A percentile compares a stretch with the other conserved stretches of the same genome.
Conservation (phyloP, 345 rosid species). For the Corymbia maculata region DNA sequence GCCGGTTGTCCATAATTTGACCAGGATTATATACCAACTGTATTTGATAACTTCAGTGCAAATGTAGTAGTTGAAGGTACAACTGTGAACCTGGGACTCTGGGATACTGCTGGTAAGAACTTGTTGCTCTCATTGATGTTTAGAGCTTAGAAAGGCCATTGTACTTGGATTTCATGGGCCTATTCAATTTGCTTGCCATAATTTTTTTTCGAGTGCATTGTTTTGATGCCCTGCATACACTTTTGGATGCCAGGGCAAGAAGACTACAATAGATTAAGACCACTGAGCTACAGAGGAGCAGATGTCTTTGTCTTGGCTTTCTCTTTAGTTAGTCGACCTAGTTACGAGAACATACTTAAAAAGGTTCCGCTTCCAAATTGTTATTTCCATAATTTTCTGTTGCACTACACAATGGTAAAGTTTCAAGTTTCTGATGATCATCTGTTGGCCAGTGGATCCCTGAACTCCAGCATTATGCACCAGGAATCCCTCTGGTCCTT, state of each 20-base stretch:
- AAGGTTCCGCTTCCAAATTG: slow-evolving; percentile 38
- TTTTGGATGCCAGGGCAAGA: slow-evolving; percentile 65
- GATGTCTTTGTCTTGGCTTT: slow-evolving; percentile 95
- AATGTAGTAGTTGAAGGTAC: slow-evolving; percentile 88
- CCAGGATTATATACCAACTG: slow-evolving; percentile 97
- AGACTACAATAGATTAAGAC: slow-evolving; percentile 93
- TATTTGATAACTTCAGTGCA: slow-evolving; percentile 97
- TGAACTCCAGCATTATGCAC: slow-evolving; percentile 87
- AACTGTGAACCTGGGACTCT: slow-evolving; percentile 88
- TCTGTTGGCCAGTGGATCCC: slow-evolving; percentile 77
- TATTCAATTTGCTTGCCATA: background rate
- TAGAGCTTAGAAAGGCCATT: background rate
- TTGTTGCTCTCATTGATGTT: background rate
- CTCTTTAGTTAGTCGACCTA: slow-evolving; percentile 91
- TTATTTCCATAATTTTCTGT: background rate
- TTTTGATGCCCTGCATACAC: background rate
- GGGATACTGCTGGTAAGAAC: slow-evolving; percentile 95
- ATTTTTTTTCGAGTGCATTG: background rate
- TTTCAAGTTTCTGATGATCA: background rate
- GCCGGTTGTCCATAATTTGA: background rate
- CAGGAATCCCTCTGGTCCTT: slow-evolving; percentile 80
- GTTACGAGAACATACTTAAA: slow-evolving; percentile 86
- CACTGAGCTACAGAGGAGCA: slow-evolving; percentile 96
- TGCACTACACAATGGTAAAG: background rate
- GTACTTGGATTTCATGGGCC: background rate